These are phyloP conservation scores for Sporothrix inflata DNA, from an alignment of 2,329 filamentous ascomycete genomes.

Conservation along the genomic window DNA sequence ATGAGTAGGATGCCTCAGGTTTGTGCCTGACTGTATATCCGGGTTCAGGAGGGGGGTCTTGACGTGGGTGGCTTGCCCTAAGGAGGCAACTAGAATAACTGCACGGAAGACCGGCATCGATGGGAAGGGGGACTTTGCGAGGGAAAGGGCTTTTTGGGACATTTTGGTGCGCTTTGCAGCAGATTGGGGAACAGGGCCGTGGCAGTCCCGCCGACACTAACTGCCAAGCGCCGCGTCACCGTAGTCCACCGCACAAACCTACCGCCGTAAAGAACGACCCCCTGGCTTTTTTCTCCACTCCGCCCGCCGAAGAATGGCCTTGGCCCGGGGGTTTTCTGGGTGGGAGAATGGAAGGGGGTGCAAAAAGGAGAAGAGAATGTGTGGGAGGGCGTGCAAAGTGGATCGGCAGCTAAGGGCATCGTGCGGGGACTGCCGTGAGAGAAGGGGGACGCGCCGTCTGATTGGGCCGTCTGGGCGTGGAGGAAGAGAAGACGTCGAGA, in stretches of 20 bases:
- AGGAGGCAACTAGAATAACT: not conserved
- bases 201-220: constrained; percentile 11
- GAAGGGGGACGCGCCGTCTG: too few relatives aligned
- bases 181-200: not conserved
- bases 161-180: too few relatives aligned
- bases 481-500: too few relatives aligned
- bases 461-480: not conserved
- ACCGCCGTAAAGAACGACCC: not conserved
- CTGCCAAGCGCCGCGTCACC: constrained; percentile 18
- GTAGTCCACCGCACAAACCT: not conserved
- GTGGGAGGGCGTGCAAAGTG: too few relatives aligned
- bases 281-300: not conserved
- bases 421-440: not conserved
- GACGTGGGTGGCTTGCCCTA: not conserved
- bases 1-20: too few relatives aligned
- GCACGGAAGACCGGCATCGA: not conserved
- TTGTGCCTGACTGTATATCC: not conserved
- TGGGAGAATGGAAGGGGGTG: too few relatives aligned
- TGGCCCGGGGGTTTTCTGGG: not conserved
- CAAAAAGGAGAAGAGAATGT: too few relatives aligned
- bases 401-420: not conserved
- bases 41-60: not conserved
- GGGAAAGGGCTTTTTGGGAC: too few relatives aligned
- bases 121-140: not conserved
- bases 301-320: not conserved